Evolutionary conservation across 371 early-diverging fungal species (phyloP).

Genomic region (Mortierella sp.): DNA sequence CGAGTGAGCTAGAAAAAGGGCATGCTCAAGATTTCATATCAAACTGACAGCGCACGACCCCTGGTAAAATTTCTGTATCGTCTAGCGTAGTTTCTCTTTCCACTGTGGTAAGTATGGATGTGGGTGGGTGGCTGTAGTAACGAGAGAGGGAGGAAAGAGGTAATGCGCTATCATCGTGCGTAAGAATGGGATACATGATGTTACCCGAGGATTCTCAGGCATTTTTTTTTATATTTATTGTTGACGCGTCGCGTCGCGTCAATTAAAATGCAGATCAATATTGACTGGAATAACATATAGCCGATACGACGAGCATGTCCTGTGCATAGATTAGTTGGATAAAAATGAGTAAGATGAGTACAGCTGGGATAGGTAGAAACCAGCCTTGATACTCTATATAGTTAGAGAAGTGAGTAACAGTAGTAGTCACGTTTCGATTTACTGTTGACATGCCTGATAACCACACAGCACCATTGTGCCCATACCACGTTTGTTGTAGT

Average conservation of each 20-base stretch:
- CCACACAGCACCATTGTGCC: too few relatives aligned
- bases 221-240: neutral
- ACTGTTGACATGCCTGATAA: too few relatives aligned
- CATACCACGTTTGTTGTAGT: too few relatives aligned
- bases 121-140: neutral
- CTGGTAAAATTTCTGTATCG: neutral
- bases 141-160: neutral
- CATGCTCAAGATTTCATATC: constrained; percentile 31
- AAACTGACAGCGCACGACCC: constrained; percentile 24
- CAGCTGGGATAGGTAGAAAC: too few relatives aligned
- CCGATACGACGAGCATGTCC: too few relatives aligned
- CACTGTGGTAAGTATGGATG: neutral
- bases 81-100: neutral
- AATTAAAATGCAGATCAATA: too few relatives aligned
- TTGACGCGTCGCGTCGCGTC: too few relatives aligned
- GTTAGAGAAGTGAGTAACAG: too few relatives aligned
- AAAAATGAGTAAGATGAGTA: too few relatives aligned
- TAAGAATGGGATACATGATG: constrained; percentile 6
- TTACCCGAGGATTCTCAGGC: neutral
- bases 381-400: neutral
- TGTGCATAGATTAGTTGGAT: too few relatives aligned
- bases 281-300: too few relatives aligned
- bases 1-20: constrained; percentile 22
- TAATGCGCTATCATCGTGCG: neutral
- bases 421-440: too few relatives aligned